Percentiles rank a stretch among this genome's conserved stretches.
Conservation (phyloP, 1,284 basidiomycete genomes). For the Malassezia nana region DNA sequence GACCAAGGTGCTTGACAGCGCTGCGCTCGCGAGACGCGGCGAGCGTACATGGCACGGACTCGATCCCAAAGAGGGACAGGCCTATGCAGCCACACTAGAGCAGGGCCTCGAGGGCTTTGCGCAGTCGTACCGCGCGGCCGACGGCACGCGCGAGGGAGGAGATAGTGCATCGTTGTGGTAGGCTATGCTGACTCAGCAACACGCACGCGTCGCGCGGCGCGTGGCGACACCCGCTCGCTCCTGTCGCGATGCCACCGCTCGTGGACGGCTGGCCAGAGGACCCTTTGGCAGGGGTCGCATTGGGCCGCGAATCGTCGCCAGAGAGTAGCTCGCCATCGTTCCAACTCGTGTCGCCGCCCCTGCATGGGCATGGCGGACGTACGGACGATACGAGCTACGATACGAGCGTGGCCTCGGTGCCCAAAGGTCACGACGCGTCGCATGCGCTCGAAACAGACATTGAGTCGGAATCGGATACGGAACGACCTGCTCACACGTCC, state of each 20-base stretch:
- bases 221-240: neutral
- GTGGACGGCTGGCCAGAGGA: conserved; percentile 7
- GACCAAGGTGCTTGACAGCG: conserved; percentile 49
- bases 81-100: conserved; percentile 63
- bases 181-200: no score
- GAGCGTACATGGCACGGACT: conserved; percentile 70
- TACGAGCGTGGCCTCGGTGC: conserved; percentile 11
- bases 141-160: conserved; percentile 20
- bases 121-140: conserved; percentile 60
- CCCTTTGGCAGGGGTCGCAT: neutral
- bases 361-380: neutral
- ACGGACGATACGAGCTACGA: conserved; percentile 16
- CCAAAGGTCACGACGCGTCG: neutral
- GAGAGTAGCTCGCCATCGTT: conserved; percentile 15
- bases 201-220: conserved; percentile 7
- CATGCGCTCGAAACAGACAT: conserved; percentile 13
- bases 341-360: conserved; percentile 10
- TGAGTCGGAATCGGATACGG: conserved; percentile 6
- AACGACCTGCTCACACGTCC: neutral
- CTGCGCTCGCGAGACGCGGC: conserved; percentile 57
- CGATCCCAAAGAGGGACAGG: conserved; percentile 67
- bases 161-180: neutral
- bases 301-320: neutral
- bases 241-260: conserved; percentile 1
- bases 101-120: conserved; percentile 83